Evolutionary conservation across 1,284 basidiomycete genomes (phyloP).

Genomic region (Ustilago trichophora): DNA sequence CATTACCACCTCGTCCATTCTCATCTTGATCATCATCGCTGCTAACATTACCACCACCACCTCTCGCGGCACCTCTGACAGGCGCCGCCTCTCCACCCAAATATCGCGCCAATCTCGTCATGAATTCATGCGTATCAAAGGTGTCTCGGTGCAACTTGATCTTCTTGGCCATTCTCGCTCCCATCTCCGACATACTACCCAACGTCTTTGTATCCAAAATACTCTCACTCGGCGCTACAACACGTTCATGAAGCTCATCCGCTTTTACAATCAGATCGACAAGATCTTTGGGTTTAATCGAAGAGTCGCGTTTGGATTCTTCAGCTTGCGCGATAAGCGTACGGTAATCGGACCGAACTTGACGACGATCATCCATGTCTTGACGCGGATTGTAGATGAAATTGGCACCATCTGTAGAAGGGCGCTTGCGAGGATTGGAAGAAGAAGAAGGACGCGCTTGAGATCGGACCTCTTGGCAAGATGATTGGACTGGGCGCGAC

Average conservation of each 20-base stretch:
- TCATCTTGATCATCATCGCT: slow-evolving; percentile 23
- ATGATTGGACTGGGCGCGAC: no score
- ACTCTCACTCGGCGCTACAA: slow-evolving; percentile 27
- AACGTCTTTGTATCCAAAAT: slow-evolving; percentile 60
- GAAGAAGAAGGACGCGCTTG: slow-evolving; percentile 28
- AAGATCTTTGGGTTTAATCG: slow-evolving; percentile 22
- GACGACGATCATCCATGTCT: slow-evolving; percentile 38
- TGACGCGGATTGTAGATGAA: slow-evolving; percentile 54
- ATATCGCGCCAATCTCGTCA: slow-evolving; percentile 44
- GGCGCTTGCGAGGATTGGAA: slow-evolving; percentile 15
- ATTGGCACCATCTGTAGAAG: neutral
- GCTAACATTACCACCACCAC: slow-evolving; percentile 13
- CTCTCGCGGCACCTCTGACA: neutral
- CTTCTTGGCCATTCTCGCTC: slow-evolving; percentile 56
- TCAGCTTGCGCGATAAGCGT: slow-evolving; percentile 49
- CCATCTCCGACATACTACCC: slow-evolving; percentile 55
- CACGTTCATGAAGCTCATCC: slow-evolving; percentile 26
- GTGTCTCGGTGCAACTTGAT: slow-evolving; percentile 56
- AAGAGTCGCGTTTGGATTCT: slow-evolving; percentile 28
- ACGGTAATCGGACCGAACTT: slow-evolving; percentile 51
- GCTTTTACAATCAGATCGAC: slow-evolving; percentile 16
- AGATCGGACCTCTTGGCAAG: slow-evolving; percentile 10
- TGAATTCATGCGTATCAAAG: slow-evolving; percentile 61
- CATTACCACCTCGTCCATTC: neutral
- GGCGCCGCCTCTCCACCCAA: slow-evolving; percentile 46